Evolutionary conservation across 345 rosid species (phyloP), one percentile per base, ranked within the genome.

Genomic region (Brassica incana): DNA sequence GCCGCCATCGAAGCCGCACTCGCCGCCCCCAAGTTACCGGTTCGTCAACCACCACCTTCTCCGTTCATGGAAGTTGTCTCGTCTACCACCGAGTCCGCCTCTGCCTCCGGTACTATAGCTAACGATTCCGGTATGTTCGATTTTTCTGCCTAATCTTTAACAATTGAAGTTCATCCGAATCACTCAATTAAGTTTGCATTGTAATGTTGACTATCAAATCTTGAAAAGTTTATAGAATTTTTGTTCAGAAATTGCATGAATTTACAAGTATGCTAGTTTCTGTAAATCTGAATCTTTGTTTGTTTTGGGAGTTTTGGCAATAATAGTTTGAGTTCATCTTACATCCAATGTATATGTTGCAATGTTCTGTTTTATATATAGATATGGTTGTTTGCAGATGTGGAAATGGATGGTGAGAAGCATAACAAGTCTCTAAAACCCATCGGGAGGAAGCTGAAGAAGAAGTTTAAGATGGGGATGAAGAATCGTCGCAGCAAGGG

Each of bases 401-500:
- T 27, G 30, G 30, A 27, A 27, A 27, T 27, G 30, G 30, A 27
- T 27, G 30, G 30, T 27, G 30, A 27, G 30, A 27, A 27, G 77
- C 79, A 83, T 59, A 85, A 38, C 61, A 85, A 80, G 81, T 81
- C 83, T 2, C 74, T 90, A 77, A 92, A 88, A 87, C 91, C 95
- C 23, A 75, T 78, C 3, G 91, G 97, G 14, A 91, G 84, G 94
- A 92, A 90, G 80, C 80, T 85, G 27, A 88, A 85, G 86, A 88
- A 72, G 86, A 91, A 90, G 66, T 82, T 91, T 33, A 92, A 91
- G 84, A 30, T 91, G 66, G 90, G 85, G 58, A 86, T 78, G 75
- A 85, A 77, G 83, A 91, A 90, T 81, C 89, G 89, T 27, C 85
- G 79, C 0, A 88, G 91, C 45, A 90, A 88, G 83, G 94, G 96